Evolutionary conservation across 148 eudicot genomes (phyloP).

Genomic region (Diospyros kaki): DNA sequence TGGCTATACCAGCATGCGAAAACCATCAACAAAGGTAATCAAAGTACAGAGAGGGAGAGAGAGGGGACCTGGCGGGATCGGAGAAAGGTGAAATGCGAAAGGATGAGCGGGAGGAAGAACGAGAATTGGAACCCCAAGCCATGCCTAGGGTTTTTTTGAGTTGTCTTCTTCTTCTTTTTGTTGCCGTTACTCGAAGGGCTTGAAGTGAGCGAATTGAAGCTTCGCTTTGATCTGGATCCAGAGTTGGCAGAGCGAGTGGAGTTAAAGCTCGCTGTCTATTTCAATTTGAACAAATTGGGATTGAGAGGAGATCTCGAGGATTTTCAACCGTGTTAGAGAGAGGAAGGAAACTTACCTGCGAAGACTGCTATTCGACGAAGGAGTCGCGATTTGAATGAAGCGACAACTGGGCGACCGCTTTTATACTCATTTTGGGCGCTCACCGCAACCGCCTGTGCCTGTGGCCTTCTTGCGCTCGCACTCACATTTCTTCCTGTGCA

Average conservation of each 20-base stretch:
- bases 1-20: too few relatives aligned
- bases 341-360: conserved; percentile 2
- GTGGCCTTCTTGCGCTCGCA: too few relatives aligned
- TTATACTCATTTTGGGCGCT: too few relatives aligned
- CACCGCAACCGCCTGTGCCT: too few relatives aligned
- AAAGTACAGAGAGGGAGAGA: background rate
- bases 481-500: too few relatives aligned
- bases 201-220: conserved; percentile 45
- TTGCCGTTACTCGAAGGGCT: conserved; percentile 22
- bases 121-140: conserved; percentile 85
- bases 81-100: conserved; percentile 75
- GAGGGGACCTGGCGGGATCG: conserved; percentile 63
- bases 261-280: conserved; percentile 41
- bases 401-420: background rate
- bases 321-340: background rate
- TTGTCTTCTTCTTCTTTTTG: conserved; percentile 37
- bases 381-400: background rate
- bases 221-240: conserved; percentile 57
- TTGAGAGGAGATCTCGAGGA: background rate
- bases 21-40: background rate
- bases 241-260: conserved; percentile 44
- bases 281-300: background rate
- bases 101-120: conserved; percentile 68
- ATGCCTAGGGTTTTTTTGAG: conserved; percentile 91
- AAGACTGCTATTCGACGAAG: background rate